These are phyloP conservation scores for Fragaria iinumae DNA, from an alignment of 306 rosid species.

Conservation along the genomic window DNA sequence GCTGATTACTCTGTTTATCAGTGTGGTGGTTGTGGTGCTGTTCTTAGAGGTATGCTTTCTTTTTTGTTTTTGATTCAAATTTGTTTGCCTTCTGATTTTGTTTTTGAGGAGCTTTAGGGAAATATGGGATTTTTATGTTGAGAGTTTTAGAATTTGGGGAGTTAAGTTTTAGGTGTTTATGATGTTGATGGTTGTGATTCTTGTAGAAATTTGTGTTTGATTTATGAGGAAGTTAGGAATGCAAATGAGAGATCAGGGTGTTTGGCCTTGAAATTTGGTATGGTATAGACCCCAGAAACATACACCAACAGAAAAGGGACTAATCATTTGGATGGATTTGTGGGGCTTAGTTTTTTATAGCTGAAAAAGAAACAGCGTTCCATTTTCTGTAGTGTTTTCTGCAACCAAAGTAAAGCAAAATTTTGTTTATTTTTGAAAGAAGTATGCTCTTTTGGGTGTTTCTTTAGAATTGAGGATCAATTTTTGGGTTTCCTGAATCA, in stretches of 20 bases:
- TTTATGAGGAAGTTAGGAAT: not conserved
- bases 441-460: not conserved
- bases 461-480: constrained; percentile 8
- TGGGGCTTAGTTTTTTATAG: constrained; percentile 10
- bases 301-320: not conserved
- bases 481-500: not conserved
- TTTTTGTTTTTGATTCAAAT: not conserved
- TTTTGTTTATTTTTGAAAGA: not conserved
- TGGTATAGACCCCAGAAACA: not conserved
- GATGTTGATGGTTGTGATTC: not conserved
- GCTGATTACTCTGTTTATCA: constrained; percentile 80
- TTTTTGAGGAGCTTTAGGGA: not conserved
- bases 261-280: not conserved
- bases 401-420: not conserved
- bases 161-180: not conserved
- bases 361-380: not conserved
- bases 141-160: not conserved
- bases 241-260: not conserved
- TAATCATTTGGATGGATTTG: not conserved
- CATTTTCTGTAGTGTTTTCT: not conserved
- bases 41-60: constrained; percentile 67
- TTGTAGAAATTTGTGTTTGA: constrained; percentile 1
- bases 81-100: not conserved
- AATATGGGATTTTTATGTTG: not conserved
- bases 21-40: constrained; percentile 94